A percentile compares a stretch with the other conserved stretches of the same genome.
Evolutionary conservation across 75 land plant species (phyloP).

Genomic region (Pseudotsuga menziesii): DNA sequence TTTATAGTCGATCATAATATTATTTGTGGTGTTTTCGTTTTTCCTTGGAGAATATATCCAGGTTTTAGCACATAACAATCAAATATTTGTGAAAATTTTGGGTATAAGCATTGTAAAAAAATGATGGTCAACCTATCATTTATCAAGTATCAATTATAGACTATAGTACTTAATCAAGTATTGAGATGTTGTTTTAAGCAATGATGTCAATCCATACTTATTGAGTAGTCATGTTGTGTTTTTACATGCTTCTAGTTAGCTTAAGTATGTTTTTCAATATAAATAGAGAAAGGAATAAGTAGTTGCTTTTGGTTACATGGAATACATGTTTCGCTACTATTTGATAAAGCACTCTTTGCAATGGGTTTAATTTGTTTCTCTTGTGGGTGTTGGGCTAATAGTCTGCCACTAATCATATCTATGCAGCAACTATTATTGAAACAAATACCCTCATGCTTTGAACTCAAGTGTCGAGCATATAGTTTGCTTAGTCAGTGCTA

Average conservation of each 20-base stretch:
- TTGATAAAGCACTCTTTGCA: neutral
- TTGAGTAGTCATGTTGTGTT: neutral
- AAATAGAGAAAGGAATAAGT: neutral
- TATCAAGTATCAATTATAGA: neutral
- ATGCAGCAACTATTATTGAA: slow-evolving; percentile 79
- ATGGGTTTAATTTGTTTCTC: neutral
- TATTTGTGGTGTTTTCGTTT: neutral
- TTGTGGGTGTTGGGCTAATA: neutral
- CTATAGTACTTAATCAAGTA: neutral
- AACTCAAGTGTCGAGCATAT: slow-evolving; percentile 78
- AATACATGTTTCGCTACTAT: neutral
- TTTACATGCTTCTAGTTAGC: neutral
- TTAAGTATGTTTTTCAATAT: neutral
- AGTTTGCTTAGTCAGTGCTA: slow-evolving; percentile 88
- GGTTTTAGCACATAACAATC: neutral
- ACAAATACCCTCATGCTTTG: slow-evolving; percentile 81
- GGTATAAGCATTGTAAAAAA: neutral
- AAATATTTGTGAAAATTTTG: neutral
- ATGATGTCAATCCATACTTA: neutral
- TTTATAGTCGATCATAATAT: neutral
- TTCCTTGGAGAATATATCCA: neutral
- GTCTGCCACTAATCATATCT: neutral
- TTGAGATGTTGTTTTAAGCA: neutral
- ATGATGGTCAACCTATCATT: neutral
- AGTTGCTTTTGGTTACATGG: neutral